Evolutionary conservation across 441 rosid species (phyloP), one percentile per base, ranked within the genome.

Genomic region (Biscutella laevigata): DNA sequence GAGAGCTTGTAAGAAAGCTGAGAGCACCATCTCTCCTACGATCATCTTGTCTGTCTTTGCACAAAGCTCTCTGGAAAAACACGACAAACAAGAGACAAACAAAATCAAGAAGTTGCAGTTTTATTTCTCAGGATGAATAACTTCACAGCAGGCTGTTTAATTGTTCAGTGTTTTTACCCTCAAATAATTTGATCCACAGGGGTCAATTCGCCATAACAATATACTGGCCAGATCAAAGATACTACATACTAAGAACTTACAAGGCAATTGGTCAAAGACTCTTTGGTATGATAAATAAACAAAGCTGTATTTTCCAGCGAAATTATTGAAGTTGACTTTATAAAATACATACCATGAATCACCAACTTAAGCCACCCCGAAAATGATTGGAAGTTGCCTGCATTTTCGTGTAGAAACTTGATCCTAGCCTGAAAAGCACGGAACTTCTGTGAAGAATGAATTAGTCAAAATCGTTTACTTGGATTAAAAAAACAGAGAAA

Each of bases 1-100:
- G 20, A 72, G 59, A 42, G 68, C 58, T 30, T 72, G 68, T 27
- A 72, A 41, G 20, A 66, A 45, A 33, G 73, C 71, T 33, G 64
- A 49, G 26, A 64, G 65, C 44, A 72, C 16, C 37, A 67, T 46
- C 15, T 47, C 73, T 26, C 37, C 57, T 6, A n/a, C 49, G 0
- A 12, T 4, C 56, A 45, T 49, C 33, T 27, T 7, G 29, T 56
- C 26, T 39, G 37, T 33, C 32, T 39, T 30, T 55, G 30, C 44
- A 24, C 33, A 38, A 44, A 46, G 2, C 12, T 16, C 34, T 44
- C 35, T 21, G 27, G 12, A 4, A 24, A 47, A 53, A 35, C 41
- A 29, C 12, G 3, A 47, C 10, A 25, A 53, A 25, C 16, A 52
- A 62, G 48, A 36, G 14, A 27, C 1, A 1, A 20, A 34, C n/a